Evolutionary conservation across 2,329 filamentous ascomycete species (phyloP).

Genomic region (Colletotrichum eleusines): DNA sequence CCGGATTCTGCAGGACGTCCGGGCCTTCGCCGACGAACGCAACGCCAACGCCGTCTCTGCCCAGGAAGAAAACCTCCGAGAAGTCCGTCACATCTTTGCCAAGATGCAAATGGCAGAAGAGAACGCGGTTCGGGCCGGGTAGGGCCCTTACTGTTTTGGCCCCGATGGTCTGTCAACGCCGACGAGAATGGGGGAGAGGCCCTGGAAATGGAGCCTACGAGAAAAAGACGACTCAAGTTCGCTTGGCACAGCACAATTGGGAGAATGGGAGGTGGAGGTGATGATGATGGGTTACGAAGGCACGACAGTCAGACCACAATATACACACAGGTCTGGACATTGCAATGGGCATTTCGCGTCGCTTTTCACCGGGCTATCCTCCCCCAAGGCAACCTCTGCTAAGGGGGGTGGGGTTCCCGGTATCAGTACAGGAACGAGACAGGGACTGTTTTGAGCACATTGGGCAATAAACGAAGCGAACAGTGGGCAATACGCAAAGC

Average conservation of each 20-base stretch:
- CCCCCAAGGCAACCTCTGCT: neutral
- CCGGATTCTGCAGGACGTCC: slow-evolving; percentile 79
- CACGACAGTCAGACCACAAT: neutral
- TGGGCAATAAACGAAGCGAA: neutral
- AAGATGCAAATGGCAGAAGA: slow-evolving; percentile 59
- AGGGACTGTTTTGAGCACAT: neutral
- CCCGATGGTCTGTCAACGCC: neutral
- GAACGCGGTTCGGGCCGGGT: neutral
- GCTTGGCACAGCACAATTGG: neutral
- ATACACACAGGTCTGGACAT: neutral
- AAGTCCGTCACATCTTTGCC: slow-evolving; percentile 80
- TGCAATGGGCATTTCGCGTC: neutral
- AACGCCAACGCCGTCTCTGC: slow-evolving; percentile 70
- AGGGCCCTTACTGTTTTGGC: neutral
- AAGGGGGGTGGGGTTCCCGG: neutral
- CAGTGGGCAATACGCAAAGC: neutral
- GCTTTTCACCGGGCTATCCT: neutral
- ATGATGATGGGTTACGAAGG: neutral
- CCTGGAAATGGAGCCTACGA: neutral
- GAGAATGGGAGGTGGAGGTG: neutral
- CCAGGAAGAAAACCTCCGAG: slow-evolving; percentile 74
- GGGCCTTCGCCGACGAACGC: slow-evolving; percentile 84
- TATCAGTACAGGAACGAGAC: neutral
- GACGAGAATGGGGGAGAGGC: neutral
- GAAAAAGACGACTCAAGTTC: neutral